phyloP scores from a whole-genome alignment of 768 basidiomycete genomes.

The Pleurotus tuoliensis region DNA sequence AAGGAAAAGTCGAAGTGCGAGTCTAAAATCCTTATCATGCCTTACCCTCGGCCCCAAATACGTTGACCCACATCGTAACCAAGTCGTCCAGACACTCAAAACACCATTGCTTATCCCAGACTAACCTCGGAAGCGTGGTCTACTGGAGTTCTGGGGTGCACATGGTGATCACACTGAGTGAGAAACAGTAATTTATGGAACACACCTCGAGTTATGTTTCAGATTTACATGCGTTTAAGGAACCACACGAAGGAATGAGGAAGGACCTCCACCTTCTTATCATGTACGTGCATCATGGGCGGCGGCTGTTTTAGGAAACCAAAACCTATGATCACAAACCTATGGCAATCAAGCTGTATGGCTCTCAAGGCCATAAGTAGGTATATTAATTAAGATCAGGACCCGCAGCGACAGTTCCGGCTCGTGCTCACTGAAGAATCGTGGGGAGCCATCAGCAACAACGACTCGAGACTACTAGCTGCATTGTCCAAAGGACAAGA shows the following conservation, averaged over 20 bases:
- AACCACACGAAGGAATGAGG: background rate
- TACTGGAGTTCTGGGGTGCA: conserved; percentile 1
- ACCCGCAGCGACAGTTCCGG: too few relatives aligned
- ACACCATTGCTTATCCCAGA: background rate
- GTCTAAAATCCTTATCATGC: too few relatives aligned
- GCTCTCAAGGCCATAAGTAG: background rate
- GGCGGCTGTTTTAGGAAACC: background rate
- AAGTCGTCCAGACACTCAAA: too few relatives aligned
- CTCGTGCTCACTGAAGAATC: too few relatives aligned
- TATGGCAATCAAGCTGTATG: background rate
- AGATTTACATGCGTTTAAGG: background rate
- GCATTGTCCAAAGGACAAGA: too few relatives aligned
- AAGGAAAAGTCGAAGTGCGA: too few relatives aligned
- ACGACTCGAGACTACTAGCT: too few relatives aligned
- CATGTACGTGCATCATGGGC: background rate
- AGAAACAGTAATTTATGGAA: background rate
- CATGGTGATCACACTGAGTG: background rate
- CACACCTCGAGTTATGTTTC: background rate
- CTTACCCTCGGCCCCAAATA: too few relatives aligned
- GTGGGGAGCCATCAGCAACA: too few relatives aligned
- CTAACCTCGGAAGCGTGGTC: background rate
- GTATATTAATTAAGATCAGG: background rate
- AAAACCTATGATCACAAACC: background rate
- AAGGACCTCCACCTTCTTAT: conserved; percentile 2
- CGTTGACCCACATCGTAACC: too few relatives aligned